These are phyloP conservation scores for Kickxella alabastrina DNA, from an alignment of 192 early-diverging fungal species.

Conservation along the genomic window DNA sequence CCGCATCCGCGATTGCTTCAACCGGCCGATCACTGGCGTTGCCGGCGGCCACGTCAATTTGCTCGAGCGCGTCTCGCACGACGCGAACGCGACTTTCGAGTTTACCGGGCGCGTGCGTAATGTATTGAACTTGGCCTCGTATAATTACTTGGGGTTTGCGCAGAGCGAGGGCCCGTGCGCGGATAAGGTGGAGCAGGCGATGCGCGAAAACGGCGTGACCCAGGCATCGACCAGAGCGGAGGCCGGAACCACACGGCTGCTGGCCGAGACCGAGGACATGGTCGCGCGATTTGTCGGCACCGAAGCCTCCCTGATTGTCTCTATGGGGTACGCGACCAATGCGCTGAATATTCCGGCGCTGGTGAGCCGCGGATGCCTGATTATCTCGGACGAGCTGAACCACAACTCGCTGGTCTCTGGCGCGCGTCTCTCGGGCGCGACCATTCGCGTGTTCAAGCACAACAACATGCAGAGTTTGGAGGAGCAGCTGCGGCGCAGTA, in stretches of 20 bases:
- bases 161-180: conserved; percentile 90
- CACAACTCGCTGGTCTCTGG: conserved; percentile 93
- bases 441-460: conserved; percentile 91
- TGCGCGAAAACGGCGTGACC: conserved; percentile 70
- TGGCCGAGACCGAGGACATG: conserved; percentile 74
- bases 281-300: conserved; percentile 89
- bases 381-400: conserved; percentile 95
- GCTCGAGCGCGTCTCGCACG: conserved; percentile 78
- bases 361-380: conserved; percentile 78
- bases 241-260: conserved; percentile 64
- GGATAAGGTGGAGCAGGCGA: conserved; percentile 79
- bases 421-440: conserved; percentile 84
- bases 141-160: conserved; percentile 98
- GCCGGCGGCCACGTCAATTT: conserved; percentile 83
- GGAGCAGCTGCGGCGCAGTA: conserved; percentile 74
- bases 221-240: conserved; percentile 67
- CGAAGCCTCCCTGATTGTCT: conserved; percentile 81
- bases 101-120: conserved; percentile 77
- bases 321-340: conserved; percentile 98
- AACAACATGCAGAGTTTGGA: conserved; percentile 83
- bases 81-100: conserved; percentile 82
- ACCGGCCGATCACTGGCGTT: conserved; percentile 89
- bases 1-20: conserved; percentile 90
- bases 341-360: conserved; percentile 89
- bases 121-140: conserved; percentile 89